Evolutionary conservation across 768 basidiomycete genomes (phyloP).

Genomic region (Piloderma croceum): DNA sequence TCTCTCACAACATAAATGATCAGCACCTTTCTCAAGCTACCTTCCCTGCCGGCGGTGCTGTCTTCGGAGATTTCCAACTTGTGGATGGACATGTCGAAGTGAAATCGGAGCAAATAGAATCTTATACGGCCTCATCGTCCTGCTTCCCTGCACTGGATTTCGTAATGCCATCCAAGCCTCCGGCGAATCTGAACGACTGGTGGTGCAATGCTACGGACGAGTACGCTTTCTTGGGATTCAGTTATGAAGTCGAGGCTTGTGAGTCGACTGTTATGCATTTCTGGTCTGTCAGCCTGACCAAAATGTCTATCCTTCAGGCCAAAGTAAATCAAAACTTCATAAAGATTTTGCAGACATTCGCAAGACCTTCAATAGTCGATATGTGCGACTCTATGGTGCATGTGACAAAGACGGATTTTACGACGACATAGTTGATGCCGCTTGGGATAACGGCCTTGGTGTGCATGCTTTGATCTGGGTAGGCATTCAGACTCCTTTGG

Average conservation of each 20-base stretch:
- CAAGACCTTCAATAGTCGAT: constrained; percentile 54
- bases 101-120: too few relatives aligned
- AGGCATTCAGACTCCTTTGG: constrained; percentile 13
- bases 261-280: constrained; percentile 15
- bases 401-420: constrained; percentile 6
- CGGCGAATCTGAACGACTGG: constrained; percentile 1
- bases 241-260: constrained; percentile 69
- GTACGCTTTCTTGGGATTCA: constrained; percentile 74
- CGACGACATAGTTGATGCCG: constrained; percentile 60
- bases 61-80: too few relatives aligned
- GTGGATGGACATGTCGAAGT: too few relatives aligned
- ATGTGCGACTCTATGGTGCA: constrained; percentile 37
- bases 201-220: constrained; percentile 60
- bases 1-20: too few relatives aligned
- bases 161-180: neutral
- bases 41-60: too few relatives aligned
- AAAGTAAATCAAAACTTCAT: constrained; percentile 44
- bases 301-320: constrained; percentile 36
- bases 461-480: constrained; percentile 76
- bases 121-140: neutral
- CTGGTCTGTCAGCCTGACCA: constrained; percentile 2
- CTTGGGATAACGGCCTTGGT: constrained; percentile 62
- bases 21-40: too few relatives aligned
- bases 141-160: constrained; percentile 7
- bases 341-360: constrained; percentile 58